Percentiles rank a stretch among this genome's conserved stretches.
Evolutionary conservation across 176 grass and related monocot genomes (phyloP).

Genomic region (Aegilops bicornis): DNA sequence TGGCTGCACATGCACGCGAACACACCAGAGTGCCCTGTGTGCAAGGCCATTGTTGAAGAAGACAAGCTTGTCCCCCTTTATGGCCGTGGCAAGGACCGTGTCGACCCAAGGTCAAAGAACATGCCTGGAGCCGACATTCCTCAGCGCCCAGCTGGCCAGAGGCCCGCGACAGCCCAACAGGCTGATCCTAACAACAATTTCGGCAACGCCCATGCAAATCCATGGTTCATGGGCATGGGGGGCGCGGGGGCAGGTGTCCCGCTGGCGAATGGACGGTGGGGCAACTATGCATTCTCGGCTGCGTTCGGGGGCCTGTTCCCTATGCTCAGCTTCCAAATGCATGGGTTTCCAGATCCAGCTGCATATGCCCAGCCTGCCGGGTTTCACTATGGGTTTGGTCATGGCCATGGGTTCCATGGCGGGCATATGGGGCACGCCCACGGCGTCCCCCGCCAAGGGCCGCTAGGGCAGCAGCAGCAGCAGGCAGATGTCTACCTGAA

Average conservation of each 20-base stretch:
- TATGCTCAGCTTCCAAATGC: constrained; percentile 87
- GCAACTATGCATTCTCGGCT: constrained; percentile 79
- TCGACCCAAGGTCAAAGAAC: constrained; percentile 78
- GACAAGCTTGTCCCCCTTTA: constrained; percentile 91
- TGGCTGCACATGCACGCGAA: constrained; percentile 73
- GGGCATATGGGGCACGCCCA: constrained; percentile 51
- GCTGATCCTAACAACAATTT: constrained; percentile 60
- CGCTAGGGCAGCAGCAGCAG: constrained; percentile 66
- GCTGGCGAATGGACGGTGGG: constrained; percentile 45
- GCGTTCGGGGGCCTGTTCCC: constrained; percentile 84
- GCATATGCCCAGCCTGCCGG: constrained; percentile 66
- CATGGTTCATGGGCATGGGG: constrained; percentile 52
- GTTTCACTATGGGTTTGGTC: constrained; percentile 75
- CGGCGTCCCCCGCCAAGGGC: constrained; percentile 38
- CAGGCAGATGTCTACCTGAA: constrained; percentile 81
- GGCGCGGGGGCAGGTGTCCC: constrained; percentile 26
- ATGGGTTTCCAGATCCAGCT: constrained; percentile 63
- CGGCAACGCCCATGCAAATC: constrained; percentile 40
- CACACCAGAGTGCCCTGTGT: constrained; percentile 88
- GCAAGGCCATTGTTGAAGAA: constrained; percentile 90
- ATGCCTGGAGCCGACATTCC: constrained; percentile 71
- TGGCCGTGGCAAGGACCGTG: constrained; percentile 82
- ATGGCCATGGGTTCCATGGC: constrained; percentile 72
- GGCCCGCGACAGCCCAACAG: constrained; percentile 67
- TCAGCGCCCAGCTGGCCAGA: constrained; percentile 76